Evolutionary conservation across 768 basidiomycete species (phyloP).

Genomic region (Mycena epipterygia): DNA sequence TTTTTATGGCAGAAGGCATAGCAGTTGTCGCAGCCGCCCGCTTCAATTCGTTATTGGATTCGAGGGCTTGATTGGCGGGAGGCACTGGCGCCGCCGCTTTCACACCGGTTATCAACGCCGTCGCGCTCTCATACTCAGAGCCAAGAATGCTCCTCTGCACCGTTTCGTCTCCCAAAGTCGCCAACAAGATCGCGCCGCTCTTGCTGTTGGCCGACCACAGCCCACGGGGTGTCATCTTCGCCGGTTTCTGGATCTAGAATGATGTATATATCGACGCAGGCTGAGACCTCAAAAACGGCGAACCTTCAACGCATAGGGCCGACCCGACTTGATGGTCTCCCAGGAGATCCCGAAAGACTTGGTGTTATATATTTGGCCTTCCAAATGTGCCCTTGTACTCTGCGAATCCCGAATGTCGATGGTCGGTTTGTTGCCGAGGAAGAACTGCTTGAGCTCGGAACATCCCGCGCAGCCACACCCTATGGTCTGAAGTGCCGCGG

Average conservation of each 20-base stretch:
- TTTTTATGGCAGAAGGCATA: no score
- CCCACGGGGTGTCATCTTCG: slow-evolving; percentile 31
- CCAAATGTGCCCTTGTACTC: slow-evolving; percentile 28
- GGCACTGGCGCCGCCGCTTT: slow-evolving; percentile 4
- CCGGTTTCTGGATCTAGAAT: slow-evolving; percentile 31
- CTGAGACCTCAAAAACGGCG: not conserved
- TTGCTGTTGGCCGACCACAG: slow-evolving; percentile 29
- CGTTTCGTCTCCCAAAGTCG: slow-evolving; percentile 21
- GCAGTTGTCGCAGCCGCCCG: no score
- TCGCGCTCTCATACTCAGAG: slow-evolving; percentile 13
- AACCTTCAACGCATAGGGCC: slow-evolving; percentile 32
- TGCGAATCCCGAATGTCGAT: not conserved
- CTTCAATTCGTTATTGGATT: no score
- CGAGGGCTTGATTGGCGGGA: no score
- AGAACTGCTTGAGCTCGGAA: slow-evolving; percentile 16
- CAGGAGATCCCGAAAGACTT: slow-evolving; percentile 21
- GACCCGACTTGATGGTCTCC: slow-evolving; percentile 14
- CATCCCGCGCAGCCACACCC: slow-evolving; percentile 30
- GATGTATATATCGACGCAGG: not conserved
- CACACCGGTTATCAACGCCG: slow-evolving; percentile 10
- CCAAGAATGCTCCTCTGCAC: slow-evolving; percentile 25
- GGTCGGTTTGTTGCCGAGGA: slow-evolving; percentile 4
- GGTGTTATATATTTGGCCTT: slow-evolving; percentile 7
- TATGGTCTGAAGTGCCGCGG: slow-evolving; percentile 8
- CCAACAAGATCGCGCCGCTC: slow-evolving; percentile 18